Evolutionary conservation across 208 protist genomes (phyloP).

Genomic region (Acanthamoeba triangularis): DNA sequence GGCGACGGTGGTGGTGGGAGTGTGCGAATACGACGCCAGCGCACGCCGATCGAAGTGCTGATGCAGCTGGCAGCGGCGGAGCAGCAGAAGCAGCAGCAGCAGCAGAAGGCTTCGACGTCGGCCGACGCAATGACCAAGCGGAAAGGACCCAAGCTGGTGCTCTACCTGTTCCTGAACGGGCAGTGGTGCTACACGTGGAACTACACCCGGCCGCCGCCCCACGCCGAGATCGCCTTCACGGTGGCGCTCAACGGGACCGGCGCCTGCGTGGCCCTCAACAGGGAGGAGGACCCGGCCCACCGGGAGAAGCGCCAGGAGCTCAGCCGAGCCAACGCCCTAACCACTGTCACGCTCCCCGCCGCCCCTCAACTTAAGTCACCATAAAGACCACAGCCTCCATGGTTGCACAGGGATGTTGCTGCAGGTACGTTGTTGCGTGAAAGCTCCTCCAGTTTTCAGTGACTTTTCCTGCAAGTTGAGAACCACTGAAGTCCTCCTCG

Average conservation of each 20-base stretch:
- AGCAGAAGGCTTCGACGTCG: not conserved
- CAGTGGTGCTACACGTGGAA: constrained; percentile 41
- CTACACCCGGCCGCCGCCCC: not conserved
- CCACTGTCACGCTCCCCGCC: too few species aligned
- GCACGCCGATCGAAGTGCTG: too few species aligned
- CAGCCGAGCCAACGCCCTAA: too few species aligned
- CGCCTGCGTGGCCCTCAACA: constrained; percentile 10
- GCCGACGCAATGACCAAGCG: not conserved
- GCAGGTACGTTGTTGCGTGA: too few species aligned
- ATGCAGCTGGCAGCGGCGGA: too few species aligned
- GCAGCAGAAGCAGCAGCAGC: not conserved
- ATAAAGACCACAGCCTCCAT: too few species aligned
- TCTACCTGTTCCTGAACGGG: constrained; percentile 9
- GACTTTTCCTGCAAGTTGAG: too few species aligned
- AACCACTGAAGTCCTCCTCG: too few species aligned
- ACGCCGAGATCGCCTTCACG: constrained; percentile 37
- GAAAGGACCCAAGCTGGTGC: not conserved
- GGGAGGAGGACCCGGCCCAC: not conserved
- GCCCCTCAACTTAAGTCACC: too few species aligned
- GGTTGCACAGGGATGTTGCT: too few species aligned
- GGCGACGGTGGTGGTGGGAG: too few species aligned
- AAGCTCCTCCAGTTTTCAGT: too few species aligned
- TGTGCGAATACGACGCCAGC: not conserved
- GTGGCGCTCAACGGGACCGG: constrained; percentile 1
- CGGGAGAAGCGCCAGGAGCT: not conserved